phyloP scores from a whole-genome alignment of 371 early-diverging fungal genomes.

The Mucor circinelloides region DNA sequence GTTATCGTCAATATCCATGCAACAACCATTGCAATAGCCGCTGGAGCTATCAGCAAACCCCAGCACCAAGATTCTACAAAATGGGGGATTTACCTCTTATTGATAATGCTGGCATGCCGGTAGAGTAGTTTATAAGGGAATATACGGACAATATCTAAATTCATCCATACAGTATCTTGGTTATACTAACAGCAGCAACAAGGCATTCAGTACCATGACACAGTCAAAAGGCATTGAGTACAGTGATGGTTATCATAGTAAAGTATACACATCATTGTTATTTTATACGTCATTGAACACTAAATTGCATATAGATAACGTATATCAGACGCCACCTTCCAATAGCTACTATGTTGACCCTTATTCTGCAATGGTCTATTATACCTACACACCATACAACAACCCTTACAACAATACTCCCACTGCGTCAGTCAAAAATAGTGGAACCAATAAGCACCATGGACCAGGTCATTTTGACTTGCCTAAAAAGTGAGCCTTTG shows the following conservation, averaged over 20 bases:
- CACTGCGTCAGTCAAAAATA: background rate
- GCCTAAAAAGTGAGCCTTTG: background rate
- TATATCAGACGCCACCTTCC: background rate
- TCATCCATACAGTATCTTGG: background rate
- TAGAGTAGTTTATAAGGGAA: background rate
- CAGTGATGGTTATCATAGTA: background rate
- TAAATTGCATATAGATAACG: background rate
- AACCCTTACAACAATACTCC: background rate
- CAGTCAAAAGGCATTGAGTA: background rate
- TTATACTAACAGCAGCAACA: background rate
- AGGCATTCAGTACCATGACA: background rate
- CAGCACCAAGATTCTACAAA: background rate
- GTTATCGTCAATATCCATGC: conserved; percentile 15
- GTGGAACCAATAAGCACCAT: background rate
- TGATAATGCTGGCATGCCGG: background rate
- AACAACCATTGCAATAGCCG: background rate
- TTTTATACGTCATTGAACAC: background rate
- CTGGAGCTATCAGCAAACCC: background rate
- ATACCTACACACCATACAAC: background rate
- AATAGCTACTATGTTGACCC: conserved; percentile 1
- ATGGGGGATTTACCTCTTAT: background rate
- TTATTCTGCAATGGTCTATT: conserved; percentile 3
- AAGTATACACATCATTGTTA: background rate
- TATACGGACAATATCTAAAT: background rate
- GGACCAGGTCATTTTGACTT: background rate